Base-by-base conservation (phyloP, 2,329 filamentous ascomycete genomes). In the Lecanicillium sp. region DNA sequence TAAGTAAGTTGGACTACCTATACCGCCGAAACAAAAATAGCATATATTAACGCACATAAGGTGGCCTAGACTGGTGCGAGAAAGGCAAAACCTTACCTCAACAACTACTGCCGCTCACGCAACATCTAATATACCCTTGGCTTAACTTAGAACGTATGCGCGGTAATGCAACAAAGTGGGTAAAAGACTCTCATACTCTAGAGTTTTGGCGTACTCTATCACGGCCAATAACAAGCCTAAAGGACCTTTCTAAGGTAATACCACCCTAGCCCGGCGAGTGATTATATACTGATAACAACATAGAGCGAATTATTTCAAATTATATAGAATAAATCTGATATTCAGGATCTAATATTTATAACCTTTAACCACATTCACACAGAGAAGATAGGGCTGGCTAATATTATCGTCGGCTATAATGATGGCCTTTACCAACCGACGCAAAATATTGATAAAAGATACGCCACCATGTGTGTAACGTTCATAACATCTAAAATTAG, bases 111-210 rank as follows among this genome's bases (percentile, higher is more conserved):
- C 40, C 40, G 14, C 29, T 43, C 15, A 33, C 29, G 15, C 19
- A 43, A 27, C 40, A 43, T 24, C 40, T 43, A 21, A 43, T 43
- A 19, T 43, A 43, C 19, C 40, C 40, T 15, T 43, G 19, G 40
- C 27, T 43, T 33, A 32, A 43, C 29, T 33, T 12, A 6, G 29
- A 43, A 43, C 27, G 26, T 21, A 17, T 43, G 20, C 29, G 15
- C 17, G 24, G 9, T 21, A 12, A 43, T 33, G 15, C 29, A 27
- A 43, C 40, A 19, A 43, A 33, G 40, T 33, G 40, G 40, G 11
- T 19, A 14, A 30, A n/a, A 30, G 26, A 19, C 27, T 23, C 41
- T 44, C n/a, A 35, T 35, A 14, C 30, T 35, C 12, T 44, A 33
- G 21, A 35, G 41, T 44, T 44, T 14, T 44, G 30, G 41, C 30